Percentiles rank a stretch among this genome's conserved stretches.
Conservation (phyloP, 192 early-diverging fungal species). For the Kickxella alabastrina region DNA sequence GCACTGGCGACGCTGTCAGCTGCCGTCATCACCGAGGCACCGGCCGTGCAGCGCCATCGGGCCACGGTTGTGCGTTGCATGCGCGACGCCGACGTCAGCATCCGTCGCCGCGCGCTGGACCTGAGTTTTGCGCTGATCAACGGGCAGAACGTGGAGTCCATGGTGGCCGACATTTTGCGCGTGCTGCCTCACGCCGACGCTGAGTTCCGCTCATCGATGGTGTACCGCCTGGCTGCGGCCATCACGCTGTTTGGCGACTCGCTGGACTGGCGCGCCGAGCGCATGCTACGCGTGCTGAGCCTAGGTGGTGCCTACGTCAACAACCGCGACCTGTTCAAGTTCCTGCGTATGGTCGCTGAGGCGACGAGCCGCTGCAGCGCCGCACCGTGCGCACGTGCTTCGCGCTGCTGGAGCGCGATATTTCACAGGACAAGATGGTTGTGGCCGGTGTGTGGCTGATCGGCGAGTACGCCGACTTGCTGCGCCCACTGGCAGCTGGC, state of each 20-base stretch:
- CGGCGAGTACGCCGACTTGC: conserved; percentile 94
- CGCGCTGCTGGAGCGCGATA: conserved; percentile 69
- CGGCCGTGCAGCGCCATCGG: conserved; percentile 95
- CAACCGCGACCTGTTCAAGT: conserved; percentile 76
- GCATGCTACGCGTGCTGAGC: conserved; percentile 82
- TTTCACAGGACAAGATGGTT: conserved; percentile 79
- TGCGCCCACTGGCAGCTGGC: too few species aligned
- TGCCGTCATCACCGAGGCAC: conserved; percentile 82
- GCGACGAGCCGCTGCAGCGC: conserved; percentile 67
- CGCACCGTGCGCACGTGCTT: conserved; percentile 90
- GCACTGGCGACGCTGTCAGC: conserved; percentile 96
- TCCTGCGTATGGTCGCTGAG: conserved; percentile 79
- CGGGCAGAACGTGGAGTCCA: conserved; percentile 83
- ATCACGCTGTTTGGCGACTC: conserved; percentile 93
- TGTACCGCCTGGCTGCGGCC: conserved; percentile 84
- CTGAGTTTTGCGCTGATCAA: conserved; percentile 96
- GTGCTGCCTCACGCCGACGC: conserved; percentile 89
- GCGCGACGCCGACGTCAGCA: conserved; percentile 91
- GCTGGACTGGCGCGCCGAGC: conserved; percentile 97
- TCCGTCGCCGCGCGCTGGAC: conserved; percentile 92
- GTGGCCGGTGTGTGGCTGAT: conserved; percentile 89
- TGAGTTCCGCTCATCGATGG: conserved; percentile 89
- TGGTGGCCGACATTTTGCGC: conserved; percentile 88
- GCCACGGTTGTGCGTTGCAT: conserved; percentile 95
- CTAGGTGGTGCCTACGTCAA: conserved; percentile 68